A percentile compares a stretch with the other conserved stretches of the same genome.
Conservation (phyloP, 306 rosid genomes). For the Trichosanthes truncata region DNA sequence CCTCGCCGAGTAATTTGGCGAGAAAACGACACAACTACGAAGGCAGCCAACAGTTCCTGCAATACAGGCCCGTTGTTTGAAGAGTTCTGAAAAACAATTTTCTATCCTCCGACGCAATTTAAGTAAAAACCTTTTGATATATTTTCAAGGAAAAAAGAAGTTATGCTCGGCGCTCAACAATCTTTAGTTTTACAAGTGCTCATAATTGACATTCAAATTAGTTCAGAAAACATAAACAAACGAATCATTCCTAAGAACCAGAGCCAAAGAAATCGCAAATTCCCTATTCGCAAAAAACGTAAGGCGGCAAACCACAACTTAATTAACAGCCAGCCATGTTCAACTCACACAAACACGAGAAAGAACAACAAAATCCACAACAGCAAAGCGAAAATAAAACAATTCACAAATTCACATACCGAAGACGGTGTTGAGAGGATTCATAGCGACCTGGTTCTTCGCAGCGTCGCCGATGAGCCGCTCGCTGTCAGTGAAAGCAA, state of each 20-base stretch:
- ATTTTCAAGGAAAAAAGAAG: not conserved
- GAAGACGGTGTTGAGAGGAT: slow-evolving; percentile 67
- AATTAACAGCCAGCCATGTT: not conserved
- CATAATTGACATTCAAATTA: not conserved
- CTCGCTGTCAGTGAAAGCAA: slow-evolving; percentile 63
- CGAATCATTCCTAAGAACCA: not conserved
- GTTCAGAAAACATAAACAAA: not conserved
- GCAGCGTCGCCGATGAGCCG: slow-evolving; percentile 74
- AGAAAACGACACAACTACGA: not conserved
- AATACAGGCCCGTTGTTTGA: not conserved
- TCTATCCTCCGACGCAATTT: too few species aligned
- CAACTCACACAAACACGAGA: not conserved
- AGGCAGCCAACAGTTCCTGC: not conserved
- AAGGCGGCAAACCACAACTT: not conserved
- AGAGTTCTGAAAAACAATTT: not conserved
- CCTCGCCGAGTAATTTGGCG: not conserved
- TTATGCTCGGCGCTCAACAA: not conserved
- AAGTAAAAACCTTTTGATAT: too few species aligned
- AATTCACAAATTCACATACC: slow-evolving; percentile 24
- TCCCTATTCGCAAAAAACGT: not conserved
- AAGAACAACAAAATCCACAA: not conserved
- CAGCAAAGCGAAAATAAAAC: not conserved
- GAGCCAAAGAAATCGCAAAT: not conserved
- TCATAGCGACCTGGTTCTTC: slow-evolving; percentile 89
- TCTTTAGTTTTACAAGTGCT: not conserved